Evolutionary conservation across 164 flowering plant species (phyloP).

Genomic region (Piper longum): DNA sequence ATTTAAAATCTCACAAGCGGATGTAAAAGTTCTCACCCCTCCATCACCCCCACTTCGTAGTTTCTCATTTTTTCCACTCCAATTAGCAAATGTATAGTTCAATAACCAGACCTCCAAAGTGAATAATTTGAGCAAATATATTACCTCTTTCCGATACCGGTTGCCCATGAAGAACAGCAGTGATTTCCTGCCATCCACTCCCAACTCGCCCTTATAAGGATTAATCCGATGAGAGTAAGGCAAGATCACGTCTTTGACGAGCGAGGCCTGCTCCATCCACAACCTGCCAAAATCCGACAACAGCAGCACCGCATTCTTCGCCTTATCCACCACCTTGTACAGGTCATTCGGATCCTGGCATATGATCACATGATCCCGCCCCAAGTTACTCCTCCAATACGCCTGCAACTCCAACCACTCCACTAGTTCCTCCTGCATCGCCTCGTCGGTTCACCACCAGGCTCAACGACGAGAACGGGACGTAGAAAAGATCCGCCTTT

Average conservation of each 20-base stretch:
- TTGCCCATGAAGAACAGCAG: conserved; percentile 93
- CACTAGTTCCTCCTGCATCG: conserved; percentile 62
- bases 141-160: conserved; percentile 84
- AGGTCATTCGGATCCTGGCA: conserved; percentile 93
- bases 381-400: conserved; percentile 76
- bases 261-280: conserved; percentile 60
- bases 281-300: conserved; percentile 90
- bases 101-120: too few relatives aligned
- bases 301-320: conserved; percentile 68
- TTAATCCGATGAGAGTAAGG: conserved; percentile 87
- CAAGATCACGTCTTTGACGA: conserved; percentile 80
- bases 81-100: not conserved
- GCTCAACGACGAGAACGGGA: conserved; percentile 86
- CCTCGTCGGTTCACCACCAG: conserved; percentile 86
- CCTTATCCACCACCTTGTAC: conserved; percentile 53
- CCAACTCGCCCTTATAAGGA: conserved; percentile 50
- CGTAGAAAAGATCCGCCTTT: conserved; percentile 82
- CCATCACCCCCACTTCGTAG: not conserved
- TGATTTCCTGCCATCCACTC: conserved; percentile 43
- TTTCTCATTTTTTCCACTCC: not conserved
- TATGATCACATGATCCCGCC: conserved; percentile 86
- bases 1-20: too few relatives aligned
- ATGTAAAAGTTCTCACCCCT: too few relatives aligned
- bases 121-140: not conserved
- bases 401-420: conserved; percentile 71